Base-by-base conservation (phyloP, 208 protist species). In the Naegleria gruberi region DNA sequence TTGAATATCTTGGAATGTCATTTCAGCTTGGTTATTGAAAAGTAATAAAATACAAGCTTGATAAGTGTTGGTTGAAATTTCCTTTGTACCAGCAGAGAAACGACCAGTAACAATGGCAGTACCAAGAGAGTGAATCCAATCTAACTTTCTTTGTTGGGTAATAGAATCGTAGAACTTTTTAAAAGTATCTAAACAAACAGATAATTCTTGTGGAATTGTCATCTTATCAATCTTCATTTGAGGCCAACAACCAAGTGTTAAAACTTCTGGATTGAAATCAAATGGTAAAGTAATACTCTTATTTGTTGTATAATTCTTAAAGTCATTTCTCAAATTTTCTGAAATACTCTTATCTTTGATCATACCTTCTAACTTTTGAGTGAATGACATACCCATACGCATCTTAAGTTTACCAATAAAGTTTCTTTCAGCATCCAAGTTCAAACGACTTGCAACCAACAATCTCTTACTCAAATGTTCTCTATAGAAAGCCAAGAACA, bases 401-500 rank as follows among this genome's bases (percentile, higher is more conserved):
- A 92, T 91, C 93, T 97, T 97, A 42, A 97, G 90, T 91, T 96
- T 96, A 19, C 93, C 87, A 81, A 97, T 96, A 90, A 97, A 94
- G 1, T 51, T 92, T 42, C 94, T 89, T 89, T 97, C 96, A 30
- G 93, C 92, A 91, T 97, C 95, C 57, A 96, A 94, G 26, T 90
- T 94, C 19, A 93, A 91, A 44, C 86, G 93, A 42, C 93, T 84
- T 23, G 89, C 91, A 19, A 95, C 89, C 19, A 97, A 90, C 40
- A 97, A 91, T 46, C 96, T 91, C 90, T 97, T 97, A n/a, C 95
- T 94, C 6, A 97, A 92, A 89, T 97, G 94, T 90, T 95, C 93
- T 89, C 96, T 96, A 91, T 97, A 97, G 84, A 96, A 97, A 89
- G 94, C 93, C 73, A 96, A 93, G 85, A 97, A 97, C 45, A 97